Conservation (phyloP, 306 rosid species). For the Malus fusca region DNA sequence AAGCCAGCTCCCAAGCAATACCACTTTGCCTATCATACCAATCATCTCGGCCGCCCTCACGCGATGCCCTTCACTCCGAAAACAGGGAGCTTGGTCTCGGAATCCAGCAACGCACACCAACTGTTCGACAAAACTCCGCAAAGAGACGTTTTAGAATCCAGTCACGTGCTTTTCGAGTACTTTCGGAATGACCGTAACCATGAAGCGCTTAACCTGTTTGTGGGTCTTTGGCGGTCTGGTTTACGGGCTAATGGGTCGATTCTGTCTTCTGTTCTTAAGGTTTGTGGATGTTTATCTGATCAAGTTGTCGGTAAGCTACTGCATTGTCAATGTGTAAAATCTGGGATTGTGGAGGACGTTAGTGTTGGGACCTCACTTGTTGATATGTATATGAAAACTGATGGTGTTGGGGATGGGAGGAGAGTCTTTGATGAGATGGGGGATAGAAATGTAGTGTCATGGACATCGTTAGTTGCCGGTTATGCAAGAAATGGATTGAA, state of each 20-base stretch:
- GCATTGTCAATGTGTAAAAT: conserved; percentile 62
- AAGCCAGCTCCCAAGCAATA: conserved; percentile 13
- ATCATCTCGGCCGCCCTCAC: background rate
- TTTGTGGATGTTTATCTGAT: conserved; percentile 45
- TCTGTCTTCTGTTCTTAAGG: conserved; percentile 50
- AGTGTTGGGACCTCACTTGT: conserved; percentile 71
- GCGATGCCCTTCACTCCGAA: background rate
- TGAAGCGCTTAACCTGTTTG: conserved; percentile 42
- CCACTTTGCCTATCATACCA: background rate
- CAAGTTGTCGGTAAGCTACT: conserved; percentile 49
- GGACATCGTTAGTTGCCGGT: conserved; percentile 74
- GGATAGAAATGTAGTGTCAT: conserved; percentile 60
- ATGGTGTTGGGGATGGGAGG: conserved; percentile 44
- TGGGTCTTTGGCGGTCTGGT: conserved; percentile 29
- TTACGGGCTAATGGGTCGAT: conserved; percentile 35
- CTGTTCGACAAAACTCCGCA: conserved; percentile 53
- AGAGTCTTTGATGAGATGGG: conserved; percentile 69
- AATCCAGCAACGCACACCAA: conserved; percentile 22
- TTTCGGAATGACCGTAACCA: conserved; percentile 33
- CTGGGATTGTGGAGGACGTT: conserved; percentile 46
- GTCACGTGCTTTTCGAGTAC: conserved; percentile 41
- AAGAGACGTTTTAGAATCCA: conserved; percentile 24
- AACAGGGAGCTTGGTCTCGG: background rate
- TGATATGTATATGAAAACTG: conserved; percentile 85
- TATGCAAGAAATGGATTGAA: conserved; percentile 44